Evolutionary conservation across 2,329 filamentous ascomycete genomes (phyloP).

Genomic region (Macroventuria anomochaeta): DNA sequence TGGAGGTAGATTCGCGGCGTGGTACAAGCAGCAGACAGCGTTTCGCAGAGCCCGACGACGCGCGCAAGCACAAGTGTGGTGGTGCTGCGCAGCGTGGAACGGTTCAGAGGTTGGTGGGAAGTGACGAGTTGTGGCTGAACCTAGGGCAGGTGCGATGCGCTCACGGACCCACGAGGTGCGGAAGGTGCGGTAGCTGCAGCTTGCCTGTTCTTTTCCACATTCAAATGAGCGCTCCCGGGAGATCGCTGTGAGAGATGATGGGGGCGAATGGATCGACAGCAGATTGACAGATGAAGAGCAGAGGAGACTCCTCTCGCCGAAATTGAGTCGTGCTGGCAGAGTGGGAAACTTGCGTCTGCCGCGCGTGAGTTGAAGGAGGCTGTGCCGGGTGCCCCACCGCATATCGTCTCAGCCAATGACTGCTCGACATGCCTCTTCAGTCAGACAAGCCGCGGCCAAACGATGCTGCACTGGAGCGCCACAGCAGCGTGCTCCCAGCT

Average conservation of each 20-base stretch:
- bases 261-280: slow-evolving; percentile 10
- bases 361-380: slow-evolving; percentile 14
- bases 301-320: slow-evolving; percentile 4
- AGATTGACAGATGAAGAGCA: slow-evolving; percentile 1
- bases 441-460: slow-evolving; percentile 2
- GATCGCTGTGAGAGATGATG: slow-evolving; percentile 3
- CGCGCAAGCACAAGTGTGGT: slow-evolving; percentile 13
- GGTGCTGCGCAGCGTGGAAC: slow-evolving; percentile 17
- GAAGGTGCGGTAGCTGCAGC: slow-evolving; percentile 16
- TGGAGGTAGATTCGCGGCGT: neutral
- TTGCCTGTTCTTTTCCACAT: slow-evolving; percentile 9
- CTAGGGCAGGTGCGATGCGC: slow-evolving; percentile 17
- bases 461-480: slow-evolving; percentile 6
- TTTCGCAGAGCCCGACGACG: slow-evolving; percentile 2
- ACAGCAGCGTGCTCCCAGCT: slow-evolving; percentile 3
- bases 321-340: slow-evolving; percentile 12
- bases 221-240: slow-evolving; percentile 2
- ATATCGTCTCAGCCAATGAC: neutral
- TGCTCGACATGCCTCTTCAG: neutral
- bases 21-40: slow-evolving; percentile 5
- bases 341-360: slow-evolving; percentile 18
- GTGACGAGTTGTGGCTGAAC: slow-evolving; percentile 21
- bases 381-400: slow-evolving; percentile 2
- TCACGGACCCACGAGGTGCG: slow-evolving; percentile 19
- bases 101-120: slow-evolving; percentile 10